Evolutionary conservation across 2,329 filamentous ascomycete species (phyloP), one percentile per base, ranked within the genome.

Genomic region (Westerdykella aurantiaca): DNA sequence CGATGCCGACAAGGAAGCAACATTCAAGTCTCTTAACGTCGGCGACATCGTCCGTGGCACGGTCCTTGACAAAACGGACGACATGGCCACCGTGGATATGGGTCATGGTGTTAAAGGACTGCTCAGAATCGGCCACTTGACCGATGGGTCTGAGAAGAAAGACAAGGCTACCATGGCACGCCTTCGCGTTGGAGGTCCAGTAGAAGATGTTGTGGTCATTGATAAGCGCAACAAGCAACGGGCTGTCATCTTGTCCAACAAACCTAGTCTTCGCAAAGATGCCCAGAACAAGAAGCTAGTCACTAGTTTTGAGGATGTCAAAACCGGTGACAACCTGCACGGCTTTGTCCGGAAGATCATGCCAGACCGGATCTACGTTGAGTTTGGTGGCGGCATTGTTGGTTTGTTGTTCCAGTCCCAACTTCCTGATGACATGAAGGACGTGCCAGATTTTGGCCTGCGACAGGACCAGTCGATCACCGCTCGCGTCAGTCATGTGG

Each of bases 321-420:
- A 81, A 50, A 77, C 85, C 50, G 86, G 86, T 23, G 75, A 79
- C 29, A 70, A 81, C 18, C 78, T 88, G 6, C 78, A 81, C 46
- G 91, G 90, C 5, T 95, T 91, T 56, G 81, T 98, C 21, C 83
- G 84, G 47, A 94, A 93, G 57, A 85, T 95, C 41, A 90, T 88
- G 0, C 72, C 80, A 2, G 86, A 85, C 7, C 88, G 86, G 35
- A 76, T 90, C 10, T 97, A 95, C 58, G 79, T 96, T n/a, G 85
- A 94, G 59, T 96, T 96, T 64, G 81, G 83, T 34, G 85, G 83
- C 55, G 81, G 80, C 29, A 69, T 95, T 14, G 85, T 82, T 37
- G 91, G 87, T 12, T 71, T 96, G 34, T 72, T 96, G 23, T 88
- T 89, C 31, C 91, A 87, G 68, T 81, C 80, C 16, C 82, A 89